Evolutionary conservation across 345 rosid genomes (phyloP), one percentile per base, ranked within the genome.

Genomic region (Linum usitatissimum): DNA sequence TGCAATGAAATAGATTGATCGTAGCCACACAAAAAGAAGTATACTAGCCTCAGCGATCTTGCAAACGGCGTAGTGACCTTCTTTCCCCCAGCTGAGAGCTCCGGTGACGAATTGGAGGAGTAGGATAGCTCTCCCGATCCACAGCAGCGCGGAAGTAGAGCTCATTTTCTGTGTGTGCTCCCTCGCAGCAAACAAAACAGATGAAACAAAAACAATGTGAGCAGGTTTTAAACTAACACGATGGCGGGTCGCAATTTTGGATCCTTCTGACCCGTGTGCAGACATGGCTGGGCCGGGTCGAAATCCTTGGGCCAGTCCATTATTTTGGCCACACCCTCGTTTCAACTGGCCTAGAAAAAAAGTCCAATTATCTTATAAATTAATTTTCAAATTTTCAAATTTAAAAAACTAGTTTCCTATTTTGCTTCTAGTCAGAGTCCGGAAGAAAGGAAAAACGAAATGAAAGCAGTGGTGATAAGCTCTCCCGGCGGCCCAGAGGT

Each of bases 391-490:
- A 34, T 34, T 23, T 23, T 23, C 1, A 23, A 23, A 34, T 23
- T 23, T 23, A 23, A 23, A 23, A 34, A 34, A 34, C 38, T 4
- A 34, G 38, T 34, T 34, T 34, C 8, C 8, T 34, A 34, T 34
- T 34, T 34, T 34, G 38, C 38, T 34, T 34, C 34, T 0, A 30
- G 18, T 6, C 48, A 36, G n/a, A 34, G 21, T n/a, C 36, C 6
- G 34, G 21, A 31, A 34, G 21, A 5, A 55, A 55, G 21, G 23
- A 18, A 38, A 54, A 51, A 53, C 45, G 63, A 62, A 39, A 90
- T 92, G 96, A 92, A 85, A 80, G 95, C 95, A 28, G 77, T 89
- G 49, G 96, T 83, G 74, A 81, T 92, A 66, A 75, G 83, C 19
- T 58, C 76, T 59, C 83, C 82, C 18, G 96, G 96, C 1, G 81